These are phyloP conservation scores for Wickerhamiella sorbophila DNA, from an alignment of 805 yeast genomes.

Conservation along the genomic window DNA sequence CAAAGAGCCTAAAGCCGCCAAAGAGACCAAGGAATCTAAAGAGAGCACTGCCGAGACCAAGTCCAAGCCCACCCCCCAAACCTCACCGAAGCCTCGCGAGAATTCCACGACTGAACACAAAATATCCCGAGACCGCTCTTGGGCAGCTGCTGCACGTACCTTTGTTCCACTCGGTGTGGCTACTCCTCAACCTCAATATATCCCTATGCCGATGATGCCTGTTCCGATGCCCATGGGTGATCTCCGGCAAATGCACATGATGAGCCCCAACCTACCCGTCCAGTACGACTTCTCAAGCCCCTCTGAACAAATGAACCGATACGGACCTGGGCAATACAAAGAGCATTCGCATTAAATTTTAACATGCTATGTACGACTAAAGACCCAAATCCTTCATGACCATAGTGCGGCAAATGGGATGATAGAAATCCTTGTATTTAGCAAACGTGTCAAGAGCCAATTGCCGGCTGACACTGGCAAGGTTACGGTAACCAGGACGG, in stretches of 20 bases:
- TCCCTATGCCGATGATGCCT: not conserved
- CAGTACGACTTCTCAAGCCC: no score
- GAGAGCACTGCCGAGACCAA: not conserved
- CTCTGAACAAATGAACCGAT: no score
- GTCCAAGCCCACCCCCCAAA: not conserved
- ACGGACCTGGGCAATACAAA: no score
- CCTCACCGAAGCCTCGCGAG: not conserved
- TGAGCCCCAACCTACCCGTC: no score
- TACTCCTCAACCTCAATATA: not conserved
- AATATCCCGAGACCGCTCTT: not conserved
- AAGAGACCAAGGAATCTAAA: not conserved
- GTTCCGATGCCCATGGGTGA: not conserved
- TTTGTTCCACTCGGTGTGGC: not conserved
- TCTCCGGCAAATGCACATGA: conserved; percentile 2
- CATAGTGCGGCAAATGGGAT: conserved; percentile 71
- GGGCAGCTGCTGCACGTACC: conserved; percentile 1
- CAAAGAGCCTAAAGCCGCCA: not conserved
- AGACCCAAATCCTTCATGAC: conserved; percentile 69
- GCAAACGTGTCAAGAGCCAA: conserved; percentile 55
- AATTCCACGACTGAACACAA: no score
- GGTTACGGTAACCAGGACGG: conserved; percentile 64
- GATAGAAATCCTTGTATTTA: conserved; percentile 46
- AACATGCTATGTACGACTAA: not conserved
- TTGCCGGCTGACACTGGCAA: conserved; percentile 47
- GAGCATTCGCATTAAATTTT: no score